Evolutionary conservation across 2,329 filamentous ascomycete genomes (phyloP), one percentile per base, ranked within the genome.

Genomic region (Botrytis medusae): DNA sequence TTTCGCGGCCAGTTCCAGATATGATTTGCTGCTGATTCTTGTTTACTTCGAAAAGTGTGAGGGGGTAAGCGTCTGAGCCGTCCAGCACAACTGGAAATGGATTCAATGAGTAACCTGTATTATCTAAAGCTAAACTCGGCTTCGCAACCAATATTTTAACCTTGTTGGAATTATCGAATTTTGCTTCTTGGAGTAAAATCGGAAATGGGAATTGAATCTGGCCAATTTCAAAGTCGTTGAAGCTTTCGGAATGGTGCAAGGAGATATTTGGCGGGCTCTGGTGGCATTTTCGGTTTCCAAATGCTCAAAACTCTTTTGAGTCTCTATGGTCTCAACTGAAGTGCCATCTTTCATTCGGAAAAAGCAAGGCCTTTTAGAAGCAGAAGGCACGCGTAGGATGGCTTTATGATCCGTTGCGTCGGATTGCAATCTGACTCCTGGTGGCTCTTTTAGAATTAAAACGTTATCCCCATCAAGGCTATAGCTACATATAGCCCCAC

Each of bases 341-440:
- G 34, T 32, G 14, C 29, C 18, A 4, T 37, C 12, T 46, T 10
- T 40, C 25, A 71, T 37, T 29, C 34, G 25, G 29, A 71, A 1
- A 29, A 54, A 51, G 60, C 42, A 71, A 51, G 25, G 32, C 1
- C 18, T 9, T 5, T 29, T 34, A 25, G 29, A 46, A 12, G 22
- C 2, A 29, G 9, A 54, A 34, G n/a, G 1, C 60, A 20, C 16
- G 4, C 5, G 9, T 16, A 25, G 10, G 2, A 14, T n/a, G 32
- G 0, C 10, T 29, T 29, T 18, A 25, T 22, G 2, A 1, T 25
- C 29, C 1, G 10, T 34, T 16, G 9, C 7, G 2, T 2, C 0
- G 25, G 18, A 14, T 48, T 7, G n/a, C 1, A 71, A 54, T 46
- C 25, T n/a, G 1, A 29, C 20, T 6, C 69, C 69, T 54, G 69